These are phyloP conservation scores for Pleurostoma richardsiae DNA, from an alignment of 2,329 filamentous ascomycete genomes.

Conservation along the genomic window DNA sequence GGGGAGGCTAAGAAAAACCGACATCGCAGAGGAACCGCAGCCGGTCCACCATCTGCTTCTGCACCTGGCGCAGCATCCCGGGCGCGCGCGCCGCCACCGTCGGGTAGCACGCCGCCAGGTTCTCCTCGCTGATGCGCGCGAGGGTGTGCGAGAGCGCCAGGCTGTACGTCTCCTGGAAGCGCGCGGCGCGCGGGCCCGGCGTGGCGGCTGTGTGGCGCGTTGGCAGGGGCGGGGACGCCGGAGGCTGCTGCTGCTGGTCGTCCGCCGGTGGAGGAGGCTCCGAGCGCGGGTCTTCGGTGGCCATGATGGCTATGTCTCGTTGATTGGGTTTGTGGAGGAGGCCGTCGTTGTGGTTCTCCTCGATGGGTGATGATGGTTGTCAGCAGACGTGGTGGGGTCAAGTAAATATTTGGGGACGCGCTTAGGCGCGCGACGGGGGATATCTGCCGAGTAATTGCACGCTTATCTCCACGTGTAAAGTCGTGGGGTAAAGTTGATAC, in stretches of 20 bases:
- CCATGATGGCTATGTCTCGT: slow-evolving; percentile 1
- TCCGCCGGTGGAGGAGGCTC: slow-evolving; percentile 2
- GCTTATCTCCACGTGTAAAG: no score
- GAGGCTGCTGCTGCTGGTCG: slow-evolving; percentile 2
- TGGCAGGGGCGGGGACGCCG: slow-evolving; percentile 32
- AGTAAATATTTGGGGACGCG: no score
- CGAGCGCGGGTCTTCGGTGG: slow-evolving; percentile 3
- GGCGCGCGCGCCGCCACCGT: slow-evolving; percentile 49
- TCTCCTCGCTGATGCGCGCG: slow-evolving; percentile 48
- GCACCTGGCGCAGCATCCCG: slow-evolving; percentile 46
- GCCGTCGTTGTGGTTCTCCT: neutral
- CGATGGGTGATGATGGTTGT: no score
- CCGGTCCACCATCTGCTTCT: slow-evolving; percentile 53
- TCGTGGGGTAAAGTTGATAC: no score
- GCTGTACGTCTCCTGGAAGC: slow-evolving; percentile 49
- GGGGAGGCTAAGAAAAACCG: slow-evolving; percentile 6
- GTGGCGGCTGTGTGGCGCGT: slow-evolving; percentile 34
- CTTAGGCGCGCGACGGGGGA: no score
- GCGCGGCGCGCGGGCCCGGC: slow-evolving; percentile 52
- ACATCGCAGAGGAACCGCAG: slow-evolving; percentile 49
- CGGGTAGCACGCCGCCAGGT: slow-evolving; percentile 58
- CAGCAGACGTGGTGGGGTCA: no score
- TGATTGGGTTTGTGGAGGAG: slow-evolving; percentile 13
- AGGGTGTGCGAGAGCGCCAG: slow-evolving; percentile 49
- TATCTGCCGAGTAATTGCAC: no score